Base-by-base conservation (phyloP, 2,329 filamentous ascomycete species). In the Dactylella cylindrospora region DNA sequence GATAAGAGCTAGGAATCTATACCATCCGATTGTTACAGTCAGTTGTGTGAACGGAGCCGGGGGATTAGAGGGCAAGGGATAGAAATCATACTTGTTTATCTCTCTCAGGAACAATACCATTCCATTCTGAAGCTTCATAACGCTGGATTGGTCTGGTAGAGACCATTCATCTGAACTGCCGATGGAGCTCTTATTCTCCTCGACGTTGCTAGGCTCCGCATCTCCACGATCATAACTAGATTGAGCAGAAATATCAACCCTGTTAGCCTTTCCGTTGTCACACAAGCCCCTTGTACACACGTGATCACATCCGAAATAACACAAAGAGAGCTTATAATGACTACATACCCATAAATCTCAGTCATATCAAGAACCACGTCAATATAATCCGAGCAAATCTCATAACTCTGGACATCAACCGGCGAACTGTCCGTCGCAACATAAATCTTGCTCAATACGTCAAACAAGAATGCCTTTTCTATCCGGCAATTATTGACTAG, bases 351-450 rank as follows among this genome's bases (percentile, higher is more conserved):
- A 71, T 96, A 98, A 31, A 98, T 85, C 71, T 97, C 91, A 22
- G 89, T 93, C 49, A 97, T 86, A 72, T 98, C 93, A 57, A 97
- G 91, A 65, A 98, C 95, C 62, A 97, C 90, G 72, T 98, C 93
- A 68, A 98, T 96, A 72, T 95, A 97, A 72, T 98, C 93, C 43
- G 89, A 95, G 76, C 93, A 98, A 70, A 97, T 95, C 75, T 97
- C 93, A 73, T 98, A 98, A 72, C 88, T 91, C 33, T 88, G 86
- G 79, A 96, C 93, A 70, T 97, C 91, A 25, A 91, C 88, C 0
- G 91, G 91, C 31, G 88, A 86, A 23, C 86, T 93, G 72, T 98
- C 93, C 3, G 91, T 96, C 0, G 93, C 93, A 68, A 98, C 95
- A 76, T 98, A 98, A 65, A 98, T 95, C 76, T 98, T 98, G 75